Conservation (phyloP, 2,329 filamentous ascomycete genomes). For the Colletotrichum tropicicola region DNA sequence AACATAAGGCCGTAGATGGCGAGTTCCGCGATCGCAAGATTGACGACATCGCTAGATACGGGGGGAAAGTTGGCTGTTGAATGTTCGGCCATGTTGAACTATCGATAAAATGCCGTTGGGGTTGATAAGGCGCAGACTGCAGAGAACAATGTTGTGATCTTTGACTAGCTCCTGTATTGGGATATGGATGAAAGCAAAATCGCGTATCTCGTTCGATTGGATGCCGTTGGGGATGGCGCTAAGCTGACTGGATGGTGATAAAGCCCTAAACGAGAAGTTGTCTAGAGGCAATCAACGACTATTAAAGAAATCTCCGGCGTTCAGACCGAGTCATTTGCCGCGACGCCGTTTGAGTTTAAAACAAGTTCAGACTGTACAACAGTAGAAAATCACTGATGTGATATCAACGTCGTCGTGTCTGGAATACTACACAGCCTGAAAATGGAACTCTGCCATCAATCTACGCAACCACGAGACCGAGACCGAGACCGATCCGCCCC, state of each 20-base stretch:
- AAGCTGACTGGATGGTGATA: background rate
- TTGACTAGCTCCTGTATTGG: too few relatives aligned
- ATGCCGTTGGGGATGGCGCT: background rate
- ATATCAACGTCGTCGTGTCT: background rate
- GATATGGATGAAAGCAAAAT: background rate
- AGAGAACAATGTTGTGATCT: too few relatives aligned
- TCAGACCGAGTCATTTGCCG: slow-evolving; percentile 13
- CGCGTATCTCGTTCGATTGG: background rate
- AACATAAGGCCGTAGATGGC: slow-evolving; percentile 34
- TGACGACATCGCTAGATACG: slow-evolving; percentile 15
- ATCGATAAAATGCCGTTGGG: background rate
- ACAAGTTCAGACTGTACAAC: background rate
- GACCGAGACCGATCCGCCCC: slow-evolving; percentile 15
- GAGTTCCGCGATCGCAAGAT: slow-evolving; percentile 33
- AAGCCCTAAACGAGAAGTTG: background rate
- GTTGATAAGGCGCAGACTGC: too few relatives aligned
- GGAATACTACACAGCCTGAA: slow-evolving; percentile 10
- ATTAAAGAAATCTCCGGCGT: slow-evolving; percentile 3
- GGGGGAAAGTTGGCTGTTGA: slow-evolving; percentile 10
- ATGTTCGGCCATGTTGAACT: background rate
- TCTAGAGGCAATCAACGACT: background rate
- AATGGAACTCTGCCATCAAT: background rate
- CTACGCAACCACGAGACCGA: slow-evolving; percentile 9
- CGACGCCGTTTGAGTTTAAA: slow-evolving; percentile 12
- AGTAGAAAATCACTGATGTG: background rate